A percentile compares a stretch with the other conserved stretches of the same genome.
These are phyloP conservation scores for Cystofilobasidium capitatum DNA, from an alignment of 768 basidiomycete species.

Conservation along the genomic window DNA sequence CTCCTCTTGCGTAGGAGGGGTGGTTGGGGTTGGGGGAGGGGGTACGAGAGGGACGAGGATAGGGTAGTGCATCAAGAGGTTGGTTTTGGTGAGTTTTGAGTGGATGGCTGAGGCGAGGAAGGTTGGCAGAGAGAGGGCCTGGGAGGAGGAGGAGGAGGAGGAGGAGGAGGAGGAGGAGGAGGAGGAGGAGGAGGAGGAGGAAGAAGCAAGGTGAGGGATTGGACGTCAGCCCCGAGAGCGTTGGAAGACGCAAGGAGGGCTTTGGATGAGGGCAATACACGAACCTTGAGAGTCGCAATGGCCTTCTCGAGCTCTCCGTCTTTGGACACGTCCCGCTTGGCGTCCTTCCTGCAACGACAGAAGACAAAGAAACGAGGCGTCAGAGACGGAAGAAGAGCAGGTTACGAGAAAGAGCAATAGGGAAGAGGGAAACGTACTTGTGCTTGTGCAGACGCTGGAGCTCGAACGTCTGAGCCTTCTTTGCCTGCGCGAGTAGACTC, in stretches of 20 bases:
- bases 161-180: neutral
- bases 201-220: neutral
- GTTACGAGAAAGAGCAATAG: neutral
- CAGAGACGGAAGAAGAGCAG: neutral
- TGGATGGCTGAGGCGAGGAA: neutral
- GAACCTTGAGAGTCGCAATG: neutral
- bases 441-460: constrained; percentile 73
- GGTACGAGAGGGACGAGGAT: neutral
- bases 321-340: constrained; percentile 1
- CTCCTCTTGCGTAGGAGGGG: neutral
- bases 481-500: constrained; percentile 63
- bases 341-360: constrained; percentile 8
- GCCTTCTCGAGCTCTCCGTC: neutral
- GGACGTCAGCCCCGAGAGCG: neutral
- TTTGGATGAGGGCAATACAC: too few species aligned
- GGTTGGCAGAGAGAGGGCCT: neutral
- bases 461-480: constrained; percentile 72
- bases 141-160: neutral
- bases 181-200: neutral
- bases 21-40: neutral
- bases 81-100: neutral
- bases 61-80: neutral
- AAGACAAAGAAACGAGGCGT: too few species aligned
- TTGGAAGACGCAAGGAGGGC: neutral
- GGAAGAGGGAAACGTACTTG: constrained; percentile 45